Base-by-base conservation (phyloP, 2,329 filamentous ascomycete genomes). In the Apiospora koreana region DNA sequence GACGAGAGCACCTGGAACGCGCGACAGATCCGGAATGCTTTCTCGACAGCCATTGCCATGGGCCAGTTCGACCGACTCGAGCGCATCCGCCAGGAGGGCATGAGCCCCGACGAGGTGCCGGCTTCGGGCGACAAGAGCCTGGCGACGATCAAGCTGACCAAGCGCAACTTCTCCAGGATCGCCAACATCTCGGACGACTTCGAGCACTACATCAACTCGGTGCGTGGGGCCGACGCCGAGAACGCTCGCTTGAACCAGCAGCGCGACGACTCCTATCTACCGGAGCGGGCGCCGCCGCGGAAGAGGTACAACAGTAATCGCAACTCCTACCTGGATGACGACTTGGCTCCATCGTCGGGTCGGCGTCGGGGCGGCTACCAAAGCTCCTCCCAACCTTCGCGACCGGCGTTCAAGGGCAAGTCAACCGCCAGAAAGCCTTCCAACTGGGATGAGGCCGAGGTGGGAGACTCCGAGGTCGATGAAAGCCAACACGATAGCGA, bases 11-110 rank as follows among this genome's bases (percentile, higher is more conserved):
- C 50, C 28, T 76, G 50, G 74, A 77, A 78, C 69, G 76, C 74
- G 23, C 72, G 76, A 12, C 75, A 77, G 69, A 78, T 78, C 64
- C 73, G 75, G 25, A 78, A 77, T 66, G 75, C 74, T 0, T 71
- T 78, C 71, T 75, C 74, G 69, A 76, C 75, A 12, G 74, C 74
- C 25, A 73, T 73, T 31, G 72, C 73, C 9, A 50, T 74, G 46
- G 73, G 72, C 12, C 69, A 71, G 12, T 73, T 70, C 65, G 70
- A 73, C 23, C 70, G 73, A 5, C 31, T 67, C 14, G 38, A 66
- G 58, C 28, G 31, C 18, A 68, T 71, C 10, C 65, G 46, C 45
- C 50, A 35, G 42, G 69, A 25, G 48, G 71, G 38, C 7, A 23
- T 73, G 25, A 73, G 65, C 23, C 64, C 69, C 1, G 73, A 73